phyloP scores from a whole-genome alignment of 2,329 filamentous ascomycete genomes.

The Tolypocladium capitatum region DNA sequence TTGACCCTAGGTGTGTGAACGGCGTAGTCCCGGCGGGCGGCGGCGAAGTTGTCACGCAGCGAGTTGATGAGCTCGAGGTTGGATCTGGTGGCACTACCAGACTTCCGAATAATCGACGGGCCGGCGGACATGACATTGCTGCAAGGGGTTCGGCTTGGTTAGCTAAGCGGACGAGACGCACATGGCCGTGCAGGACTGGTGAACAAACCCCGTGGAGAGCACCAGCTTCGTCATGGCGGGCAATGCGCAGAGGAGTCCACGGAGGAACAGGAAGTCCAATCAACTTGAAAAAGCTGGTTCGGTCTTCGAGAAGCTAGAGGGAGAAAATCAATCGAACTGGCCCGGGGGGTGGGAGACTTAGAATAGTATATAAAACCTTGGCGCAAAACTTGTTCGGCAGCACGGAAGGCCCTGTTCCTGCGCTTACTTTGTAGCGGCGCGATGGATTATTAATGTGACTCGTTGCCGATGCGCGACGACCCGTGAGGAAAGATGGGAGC shows the following conservation, averaged over 20 bases:
- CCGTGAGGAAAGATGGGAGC: neutral
- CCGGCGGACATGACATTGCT: constrained; percentile 77
- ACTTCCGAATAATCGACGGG: constrained; percentile 71
- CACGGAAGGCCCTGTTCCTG: neutral
- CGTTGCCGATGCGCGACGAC: neutral
- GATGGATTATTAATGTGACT: neutral
- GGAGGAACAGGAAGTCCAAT: neutral
- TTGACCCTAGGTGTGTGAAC: constrained; percentile 15
- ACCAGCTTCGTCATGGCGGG: constrained; percentile 60
- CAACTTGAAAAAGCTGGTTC: neutral
- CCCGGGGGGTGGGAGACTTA: neutral
- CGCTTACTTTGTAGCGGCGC: neutral
- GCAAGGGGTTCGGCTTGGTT: constrained; percentile 3
- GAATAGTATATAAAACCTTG: neutral
- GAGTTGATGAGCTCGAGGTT: constrained; percentile 89
- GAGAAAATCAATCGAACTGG: neutral
- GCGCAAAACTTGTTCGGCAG: neutral
- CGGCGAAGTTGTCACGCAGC: constrained; percentile 68
- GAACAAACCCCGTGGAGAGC: constrained; percentile 68
- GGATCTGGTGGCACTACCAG: constrained; percentile 58
- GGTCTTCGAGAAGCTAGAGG: neutral
- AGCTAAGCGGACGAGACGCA: neutral
- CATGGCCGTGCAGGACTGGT: neutral
- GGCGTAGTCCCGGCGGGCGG: constrained; percentile 53
- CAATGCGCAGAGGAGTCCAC: neutral